Percentiles rank a stretch among this genome's conserved stretches.
phyloP scores from a whole-genome alignment of 2,329 filamentous ascomycete species.

The Trichoderma lentiforme region DNA sequence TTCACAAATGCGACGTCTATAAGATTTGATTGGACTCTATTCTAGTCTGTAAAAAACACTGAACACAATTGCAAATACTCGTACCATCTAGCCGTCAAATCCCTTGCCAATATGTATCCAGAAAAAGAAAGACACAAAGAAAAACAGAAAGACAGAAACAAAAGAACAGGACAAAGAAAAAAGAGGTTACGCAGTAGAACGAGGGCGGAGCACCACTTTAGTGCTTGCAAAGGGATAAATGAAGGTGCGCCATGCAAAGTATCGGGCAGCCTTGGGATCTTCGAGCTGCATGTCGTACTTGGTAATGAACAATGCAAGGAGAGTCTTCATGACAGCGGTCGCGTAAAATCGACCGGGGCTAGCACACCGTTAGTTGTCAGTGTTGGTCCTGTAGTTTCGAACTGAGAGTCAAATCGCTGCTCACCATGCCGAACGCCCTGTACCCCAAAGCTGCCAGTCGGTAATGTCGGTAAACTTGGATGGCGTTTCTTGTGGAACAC shows the following conservation, averaged over 20 bases:
- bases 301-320: not conserved
- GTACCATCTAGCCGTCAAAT: not conserved
- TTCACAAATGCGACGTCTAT: not conserved
- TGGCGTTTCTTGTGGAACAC: not conserved
- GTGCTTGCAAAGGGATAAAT: not conserved
- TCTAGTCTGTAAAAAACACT: not conserved
- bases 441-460: conserved; percentile 9
- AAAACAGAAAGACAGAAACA: not conserved
- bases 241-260: conserved; percentile 6
- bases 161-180: not conserved
- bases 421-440: conserved; percentile 6
- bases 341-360: conserved; percentile 4
- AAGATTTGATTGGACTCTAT: not conserved
- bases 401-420: not conserved
- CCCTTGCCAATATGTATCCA: not conserved
- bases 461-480: not conserved
- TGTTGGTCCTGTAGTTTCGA: not conserved
- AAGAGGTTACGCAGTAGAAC: not conserved
- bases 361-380: not conserved
- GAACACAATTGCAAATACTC: not conserved
- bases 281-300: conserved; percentile 3
- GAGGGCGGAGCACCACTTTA: not conserved
- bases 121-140: not conserved
- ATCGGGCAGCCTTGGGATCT: not conserved
- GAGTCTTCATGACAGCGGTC: not conserved